Evolutionary conservation across 2,329 filamentous ascomycete species (phyloP).

Genomic region (Didymella keratinophila): DNA sequence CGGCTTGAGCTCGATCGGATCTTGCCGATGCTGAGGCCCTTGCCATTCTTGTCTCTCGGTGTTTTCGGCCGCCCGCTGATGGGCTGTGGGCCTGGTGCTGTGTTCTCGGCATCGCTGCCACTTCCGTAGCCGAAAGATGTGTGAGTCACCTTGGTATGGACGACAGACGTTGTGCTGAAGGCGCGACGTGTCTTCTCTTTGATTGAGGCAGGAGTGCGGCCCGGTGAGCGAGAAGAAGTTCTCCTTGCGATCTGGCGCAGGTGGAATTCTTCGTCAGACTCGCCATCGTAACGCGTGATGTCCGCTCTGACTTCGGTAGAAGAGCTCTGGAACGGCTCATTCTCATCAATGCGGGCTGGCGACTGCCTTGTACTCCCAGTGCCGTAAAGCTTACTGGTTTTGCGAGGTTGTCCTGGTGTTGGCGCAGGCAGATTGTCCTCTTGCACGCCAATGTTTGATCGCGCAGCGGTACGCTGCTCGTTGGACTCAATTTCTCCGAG

Average conservation of each 20-base stretch:
- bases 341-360: slow-evolving; percentile 55
- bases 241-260: slow-evolving; percentile 68
- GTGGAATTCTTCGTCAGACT: slow-evolving; percentile 85
- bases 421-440: slow-evolving; percentile 94
- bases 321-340: slow-evolving; percentile 58
- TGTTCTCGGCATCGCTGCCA: slow-evolving; percentile 59
- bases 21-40: slow-evolving; percentile 57
- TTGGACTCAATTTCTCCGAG: slow-evolving; percentile 95
- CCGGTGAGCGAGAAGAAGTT: slow-evolving; percentile 69
- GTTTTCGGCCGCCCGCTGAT: slow-evolving; percentile 54
- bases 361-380: slow-evolving; percentile 53
- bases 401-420: slow-evolving; percentile 93
- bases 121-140: slow-evolving; percentile 47
- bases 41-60: slow-evolving; percentile 53
- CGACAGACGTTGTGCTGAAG: slow-evolving; percentile 72
- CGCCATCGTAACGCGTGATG: slow-evolving; percentile 66
- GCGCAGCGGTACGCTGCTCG: slow-evolving; percentile 56
- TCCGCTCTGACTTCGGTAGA: slow-evolving; percentile 67
- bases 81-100: slow-evolving; percentile 32
- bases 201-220: slow-evolving; percentile 62
- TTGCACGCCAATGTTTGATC: slow-evolving; percentile 67
- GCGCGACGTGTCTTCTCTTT: slow-evolving; percentile 73
- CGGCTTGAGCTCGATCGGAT: slow-evolving; percentile 54
- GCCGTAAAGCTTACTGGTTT: slow-evolving; percentile 80
- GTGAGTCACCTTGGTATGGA: slow-evolving; percentile 47